Conservation (phyloP, 352 stramenopile genomes). For the Phytophthora macrochlamydospora region DNA sequence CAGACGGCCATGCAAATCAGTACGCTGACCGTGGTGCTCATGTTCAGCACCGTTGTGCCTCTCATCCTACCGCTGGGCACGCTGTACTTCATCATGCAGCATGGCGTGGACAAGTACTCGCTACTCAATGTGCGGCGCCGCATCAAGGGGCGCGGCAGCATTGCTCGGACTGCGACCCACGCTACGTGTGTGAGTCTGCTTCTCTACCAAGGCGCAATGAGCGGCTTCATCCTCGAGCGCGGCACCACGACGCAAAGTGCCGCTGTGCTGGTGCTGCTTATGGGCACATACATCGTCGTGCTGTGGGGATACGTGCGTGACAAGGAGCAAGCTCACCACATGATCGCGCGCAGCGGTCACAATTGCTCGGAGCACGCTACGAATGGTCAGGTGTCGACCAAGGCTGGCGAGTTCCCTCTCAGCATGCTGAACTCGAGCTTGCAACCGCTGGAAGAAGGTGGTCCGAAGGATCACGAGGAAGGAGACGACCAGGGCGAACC, state of each 20-base stretch:
- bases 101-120: constrained; percentile 86
- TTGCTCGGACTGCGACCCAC: constrained; percentile 81
- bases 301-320: constrained; percentile 87
- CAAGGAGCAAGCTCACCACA: constrained; percentile 73
- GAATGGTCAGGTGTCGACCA: constrained; percentile 15
- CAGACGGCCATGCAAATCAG: constrained; percentile 87
- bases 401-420: constrained; percentile 23
- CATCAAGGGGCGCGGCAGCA: constrained; percentile 85
- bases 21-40: constrained; percentile 81
- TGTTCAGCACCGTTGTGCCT: constrained; percentile 86
- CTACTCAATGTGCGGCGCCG: constrained; percentile 78
- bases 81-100: constrained; percentile 88
- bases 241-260: constrained; percentile 78
- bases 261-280: constrained; percentile 74
- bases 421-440: constrained; percentile 30
- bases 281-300: constrained; percentile 82
- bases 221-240: constrained; percentile 82
- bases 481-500: constrained; percentile 20
- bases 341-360: constrained; percentile 48
- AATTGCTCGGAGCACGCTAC: constrained; percentile 39
- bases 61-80: constrained; percentile 81
- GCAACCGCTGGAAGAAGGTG: constrained; percentile 22
- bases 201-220: constrained; percentile 85
- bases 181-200: constrained; percentile 81
- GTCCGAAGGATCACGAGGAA: constrained; percentile 8